Percentiles rank a stretch among this genome's conserved stretches.
Conservation (phyloP, 2,329 filamentous ascomycete genomes). For the Orbilia oligospora region DNA sequence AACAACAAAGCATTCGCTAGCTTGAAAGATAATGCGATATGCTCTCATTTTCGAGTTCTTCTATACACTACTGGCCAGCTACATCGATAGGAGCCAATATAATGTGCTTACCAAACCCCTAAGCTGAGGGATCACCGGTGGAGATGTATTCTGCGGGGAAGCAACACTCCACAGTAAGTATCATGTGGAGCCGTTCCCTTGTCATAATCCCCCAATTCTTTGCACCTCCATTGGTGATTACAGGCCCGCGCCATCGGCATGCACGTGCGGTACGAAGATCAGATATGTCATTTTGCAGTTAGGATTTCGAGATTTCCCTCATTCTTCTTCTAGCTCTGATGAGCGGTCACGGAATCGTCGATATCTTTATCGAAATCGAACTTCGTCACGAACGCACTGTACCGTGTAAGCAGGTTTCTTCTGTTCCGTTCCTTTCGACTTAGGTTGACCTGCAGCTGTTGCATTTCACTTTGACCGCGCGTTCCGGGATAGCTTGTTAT, state of each 20-base stretch:
- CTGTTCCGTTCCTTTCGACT: background rate
- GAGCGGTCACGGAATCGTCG: background rate
- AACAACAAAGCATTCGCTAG: background rate
- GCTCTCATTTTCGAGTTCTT: background rate
- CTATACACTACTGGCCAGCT: background rate
- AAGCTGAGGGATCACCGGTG: conserved; percentile 27
- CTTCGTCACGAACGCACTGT: background rate
- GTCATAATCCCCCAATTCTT: conserved; percentile 1
- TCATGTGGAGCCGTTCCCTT: conserved; percentile 29
- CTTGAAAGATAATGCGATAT: conserved; percentile 2
- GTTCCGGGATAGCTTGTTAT: background rate
- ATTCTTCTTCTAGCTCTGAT: conserved; percentile 2
- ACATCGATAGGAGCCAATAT: background rate
- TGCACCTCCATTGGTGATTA: conserved; percentile 12
- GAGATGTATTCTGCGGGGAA: conserved; percentile 31
- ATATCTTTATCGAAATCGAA: conserved; percentile 11
- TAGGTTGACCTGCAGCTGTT: background rate
- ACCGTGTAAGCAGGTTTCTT: conserved; percentile 5
- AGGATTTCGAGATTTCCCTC: conserved; percentile 20
- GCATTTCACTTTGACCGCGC: background rate
- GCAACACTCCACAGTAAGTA: background rate
- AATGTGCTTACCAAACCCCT: background rate
- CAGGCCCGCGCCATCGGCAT: conserved; percentile 5
- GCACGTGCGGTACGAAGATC: conserved; percentile 31
- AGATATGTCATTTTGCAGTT: conserved; percentile 29